Evolutionary conservation across 176 grass and related monocot genomes (phyloP).

Genomic region (Zea luxurians): DNA sequence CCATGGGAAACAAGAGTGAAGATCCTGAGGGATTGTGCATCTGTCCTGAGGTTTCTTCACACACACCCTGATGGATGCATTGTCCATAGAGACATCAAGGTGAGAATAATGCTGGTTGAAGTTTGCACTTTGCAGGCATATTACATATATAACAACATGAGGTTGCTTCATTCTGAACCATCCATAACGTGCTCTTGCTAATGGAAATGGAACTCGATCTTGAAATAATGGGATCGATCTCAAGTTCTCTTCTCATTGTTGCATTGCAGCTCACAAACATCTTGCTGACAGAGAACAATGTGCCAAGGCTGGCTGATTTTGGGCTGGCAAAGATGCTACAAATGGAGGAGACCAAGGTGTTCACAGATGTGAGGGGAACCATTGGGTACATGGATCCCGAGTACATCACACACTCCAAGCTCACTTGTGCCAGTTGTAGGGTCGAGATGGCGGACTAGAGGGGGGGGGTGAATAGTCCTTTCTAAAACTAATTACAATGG

Average conservation of each 20-base stretch:
- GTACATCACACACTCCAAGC: slow-evolving; percentile 61
- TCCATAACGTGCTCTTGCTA: background rate
- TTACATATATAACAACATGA: background rate
- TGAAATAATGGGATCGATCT: background rate
- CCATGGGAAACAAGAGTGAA: slow-evolving; percentile 58
- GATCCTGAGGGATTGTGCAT: slow-evolving; percentile 58
- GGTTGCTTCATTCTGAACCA: background rate
- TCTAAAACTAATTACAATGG: too few relatives aligned
- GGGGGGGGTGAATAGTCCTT: too few relatives aligned
- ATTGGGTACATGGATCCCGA: slow-evolving; percentile 81
- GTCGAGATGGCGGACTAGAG: too few relatives aligned
- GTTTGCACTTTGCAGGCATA: background rate
- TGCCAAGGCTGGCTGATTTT: slow-evolving; percentile 60
- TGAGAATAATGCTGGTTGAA: background rate
- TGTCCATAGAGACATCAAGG: slow-evolving; percentile 74
- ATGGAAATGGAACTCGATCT: background rate
- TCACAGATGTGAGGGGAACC: slow-evolving; percentile 62
- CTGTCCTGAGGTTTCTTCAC: slow-evolving; percentile 67
- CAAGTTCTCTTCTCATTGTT: background rate
- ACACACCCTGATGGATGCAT: slow-evolving; percentile 65
- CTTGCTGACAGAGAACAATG: slow-evolving; percentile 57
- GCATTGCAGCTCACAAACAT: slow-evolving; percentile 60
- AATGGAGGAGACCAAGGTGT: slow-evolving; percentile 67
- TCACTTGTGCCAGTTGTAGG: slow-evolving; percentile 44
- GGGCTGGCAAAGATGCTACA: slow-evolving; percentile 56